phyloP scores from a whole-genome alignment of 2,329 filamentous ascomycete genomes.

The Chrysosporium queenslandicum region DNA sequence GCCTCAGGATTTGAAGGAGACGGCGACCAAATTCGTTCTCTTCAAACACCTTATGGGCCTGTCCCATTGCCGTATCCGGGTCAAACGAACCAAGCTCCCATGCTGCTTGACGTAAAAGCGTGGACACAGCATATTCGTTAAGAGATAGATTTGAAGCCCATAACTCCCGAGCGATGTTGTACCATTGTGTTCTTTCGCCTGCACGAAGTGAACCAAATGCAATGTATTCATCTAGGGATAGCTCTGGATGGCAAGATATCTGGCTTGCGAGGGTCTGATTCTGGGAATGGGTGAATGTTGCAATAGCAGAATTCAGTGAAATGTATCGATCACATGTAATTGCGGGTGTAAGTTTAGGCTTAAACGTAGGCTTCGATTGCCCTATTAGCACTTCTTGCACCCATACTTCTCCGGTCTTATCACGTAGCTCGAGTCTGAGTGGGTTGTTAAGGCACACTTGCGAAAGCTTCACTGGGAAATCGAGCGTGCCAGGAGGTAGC shows the following conservation, averaged over 20 bases:
- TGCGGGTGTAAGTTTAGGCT: not conserved
- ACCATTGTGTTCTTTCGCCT: slow-evolving; percentile 45
- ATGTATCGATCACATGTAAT: slow-evolving; percentile 21
- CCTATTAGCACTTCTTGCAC: no score
- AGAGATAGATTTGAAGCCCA: slow-evolving; percentile 42
- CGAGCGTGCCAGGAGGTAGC: not conserved
- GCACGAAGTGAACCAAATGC: slow-evolving; percentile 42
- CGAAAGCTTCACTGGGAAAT: not conserved
- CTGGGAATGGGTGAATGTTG: slow-evolving; percentile 20
- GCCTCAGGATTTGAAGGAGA: slow-evolving; percentile 28
- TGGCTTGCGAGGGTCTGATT: slow-evolving; percentile 48
- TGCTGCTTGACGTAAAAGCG: slow-evolving; percentile 42
- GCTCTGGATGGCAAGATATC: slow-evolving; percentile 37
- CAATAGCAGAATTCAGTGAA: slow-evolving; percentile 13
- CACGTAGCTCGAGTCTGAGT: not conserved
- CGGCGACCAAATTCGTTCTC: slow-evolving; percentile 30
- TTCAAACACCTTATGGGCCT: slow-evolving; percentile 29
- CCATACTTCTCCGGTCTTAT: not conserved
- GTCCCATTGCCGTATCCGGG: slow-evolving; percentile 23
- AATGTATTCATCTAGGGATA: slow-evolving; percentile 48
- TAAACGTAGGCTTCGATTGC: not conserved
- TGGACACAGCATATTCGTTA: slow-evolving; percentile 40
- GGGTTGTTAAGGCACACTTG: not conserved
- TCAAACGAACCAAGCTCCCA: slow-evolving; percentile 24
- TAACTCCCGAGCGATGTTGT: slow-evolving; percentile 47